Conservation (phyloP, 2,329 filamentous ascomycete species). For the Clathrospora elynae region DNA sequence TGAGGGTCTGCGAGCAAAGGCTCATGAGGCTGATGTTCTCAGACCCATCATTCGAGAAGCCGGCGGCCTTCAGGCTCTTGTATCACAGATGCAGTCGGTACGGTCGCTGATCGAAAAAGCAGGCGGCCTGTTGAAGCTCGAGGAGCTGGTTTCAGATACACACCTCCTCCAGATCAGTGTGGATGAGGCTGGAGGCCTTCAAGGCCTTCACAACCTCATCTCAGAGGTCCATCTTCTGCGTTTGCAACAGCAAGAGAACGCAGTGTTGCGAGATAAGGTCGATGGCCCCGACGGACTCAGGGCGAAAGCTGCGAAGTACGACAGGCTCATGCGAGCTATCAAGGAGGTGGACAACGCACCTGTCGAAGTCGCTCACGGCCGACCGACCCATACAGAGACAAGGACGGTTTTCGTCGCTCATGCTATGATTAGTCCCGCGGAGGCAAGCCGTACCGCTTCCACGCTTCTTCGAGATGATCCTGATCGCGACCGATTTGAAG, state of each 20-base stretch:
- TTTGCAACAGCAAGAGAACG: constrained; percentile 8
- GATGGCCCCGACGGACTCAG: constrained; percentile 3
- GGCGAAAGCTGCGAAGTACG: constrained; percentile 19
- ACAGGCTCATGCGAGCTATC: constrained; percentile 18
- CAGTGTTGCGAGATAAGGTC: constrained; percentile 2
- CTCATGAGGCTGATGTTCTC: constrained; percentile 21
- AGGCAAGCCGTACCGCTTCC: constrained; percentile 17
- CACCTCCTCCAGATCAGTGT: constrained; percentile 14
- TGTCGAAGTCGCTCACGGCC: neutral
- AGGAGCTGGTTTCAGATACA: constrained; percentile 15
- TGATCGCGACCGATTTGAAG: constrained; percentile 23
- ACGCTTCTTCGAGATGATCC: constrained; percentile 15
- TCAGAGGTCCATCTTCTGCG: constrained; percentile 11
- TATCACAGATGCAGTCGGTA: constrained; percentile 10
- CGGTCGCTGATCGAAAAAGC: constrained; percentile 15
- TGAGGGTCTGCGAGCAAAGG: constrained; percentile 23
- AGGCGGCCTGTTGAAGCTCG: constrained; percentile 18
- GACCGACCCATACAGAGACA: neutral
- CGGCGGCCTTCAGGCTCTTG: constrained; percentile 20
- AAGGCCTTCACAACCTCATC: constrained; percentile 13
- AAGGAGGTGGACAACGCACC: neutral
- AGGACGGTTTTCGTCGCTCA: neutral
- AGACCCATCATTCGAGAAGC: constrained; percentile 20
- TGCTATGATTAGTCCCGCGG: constrained; percentile 20
- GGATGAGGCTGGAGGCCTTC: constrained; percentile 13